Evolutionary conservation across 176 grass and related monocot species (phyloP), one percentile per base, ranked within the genome.

Genomic region (Lolium multiflorum): DNA sequence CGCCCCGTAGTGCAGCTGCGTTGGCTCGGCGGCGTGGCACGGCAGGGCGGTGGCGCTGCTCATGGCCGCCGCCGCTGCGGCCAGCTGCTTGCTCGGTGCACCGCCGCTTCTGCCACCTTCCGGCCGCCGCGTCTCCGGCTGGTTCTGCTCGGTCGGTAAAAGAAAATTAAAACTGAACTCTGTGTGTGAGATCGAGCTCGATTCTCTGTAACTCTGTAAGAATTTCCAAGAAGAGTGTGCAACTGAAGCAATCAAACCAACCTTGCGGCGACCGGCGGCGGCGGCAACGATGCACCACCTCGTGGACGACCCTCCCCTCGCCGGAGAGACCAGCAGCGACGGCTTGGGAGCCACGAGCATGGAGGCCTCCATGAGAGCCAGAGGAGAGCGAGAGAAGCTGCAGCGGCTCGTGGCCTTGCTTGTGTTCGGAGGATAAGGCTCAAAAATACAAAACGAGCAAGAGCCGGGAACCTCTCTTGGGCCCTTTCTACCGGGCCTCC

Each of bases 291-390:
- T 8, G n/a, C 57, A 61, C 5, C 81, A 58, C 72, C 83, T 73
- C 1, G 28, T 0, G 0, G 46, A 25, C 0, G 55, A 1, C 0
- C 24, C 24, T 22, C 37, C 49, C 63, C 38, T 70, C 5, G 21
- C 8, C 8, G 61, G 31, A 49, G 61, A 9, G 6, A 83, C 1
- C 2, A 18, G 0, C 31, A 56, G 9, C 7, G 65, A 51, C 0
- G 64, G 82, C 21, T 84, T 65, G 39, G 84, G 84, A 22, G 88
- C 26, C 7, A 18, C 52, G 9, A 91, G 80, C 66, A 84, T 54
- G 37, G 80, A 83, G 26, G 85, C 37, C 48, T 87, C 89, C 84
- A 90, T 90, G 74, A 48, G 11, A 17, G 81, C 4, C 2, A 17
- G 72, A 13, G 21, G 35, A 51, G 13, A 22, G 17, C 22, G 25